Evolutionary conservation across 2,329 filamentous ascomycete genomes (phyloP).

Genomic region (Sordariomycetes sp.): DNA sequence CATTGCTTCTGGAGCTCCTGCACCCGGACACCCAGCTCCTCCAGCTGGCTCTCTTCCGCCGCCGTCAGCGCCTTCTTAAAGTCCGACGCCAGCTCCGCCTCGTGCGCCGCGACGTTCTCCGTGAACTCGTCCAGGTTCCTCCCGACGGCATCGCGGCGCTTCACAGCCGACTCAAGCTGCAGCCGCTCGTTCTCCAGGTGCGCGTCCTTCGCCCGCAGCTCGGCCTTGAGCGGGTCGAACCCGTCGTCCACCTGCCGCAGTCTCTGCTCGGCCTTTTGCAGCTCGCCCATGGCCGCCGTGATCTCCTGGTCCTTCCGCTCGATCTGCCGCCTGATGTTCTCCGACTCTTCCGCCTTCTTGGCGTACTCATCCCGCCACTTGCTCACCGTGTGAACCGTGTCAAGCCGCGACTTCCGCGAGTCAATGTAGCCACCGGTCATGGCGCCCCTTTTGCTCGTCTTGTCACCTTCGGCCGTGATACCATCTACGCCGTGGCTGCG

Average conservation of each 20-base stretch:
- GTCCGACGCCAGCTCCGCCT: constrained; percentile 68
- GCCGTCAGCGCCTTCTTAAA: constrained; percentile 83
- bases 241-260: constrained; percentile 67
- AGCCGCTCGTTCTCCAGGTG: constrained; percentile 62
- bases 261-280: constrained; percentile 72
- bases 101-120: constrained; percentile 62
- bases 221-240: constrained; percentile 66
- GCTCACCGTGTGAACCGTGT: constrained; percentile 63
- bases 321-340: constrained; percentile 55
- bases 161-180: constrained; percentile 57
- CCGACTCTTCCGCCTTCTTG: constrained; percentile 45
- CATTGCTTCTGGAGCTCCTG: constrained; percentile 67
- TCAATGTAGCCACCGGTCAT: constrained; percentile 94
- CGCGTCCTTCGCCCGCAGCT: constrained; percentile 61
- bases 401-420: constrained; percentile 70
- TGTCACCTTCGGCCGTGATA: constrained; percentile 90
- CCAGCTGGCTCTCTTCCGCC: constrained; percentile 72
- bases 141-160: constrained; percentile 55
- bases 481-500: constrained; percentile 84
- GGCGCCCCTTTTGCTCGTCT: constrained; percentile 87
- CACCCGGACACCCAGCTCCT: constrained; percentile 53
- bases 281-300: constrained; percentile 69
- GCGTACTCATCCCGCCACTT: constrained; percentile 68
- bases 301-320: constrained; percentile 80
- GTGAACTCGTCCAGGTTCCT: constrained; percentile 63